Base-by-base conservation (phyloP, 208 protist species). In the Leptomonas pyrrhocoris region DNA sequence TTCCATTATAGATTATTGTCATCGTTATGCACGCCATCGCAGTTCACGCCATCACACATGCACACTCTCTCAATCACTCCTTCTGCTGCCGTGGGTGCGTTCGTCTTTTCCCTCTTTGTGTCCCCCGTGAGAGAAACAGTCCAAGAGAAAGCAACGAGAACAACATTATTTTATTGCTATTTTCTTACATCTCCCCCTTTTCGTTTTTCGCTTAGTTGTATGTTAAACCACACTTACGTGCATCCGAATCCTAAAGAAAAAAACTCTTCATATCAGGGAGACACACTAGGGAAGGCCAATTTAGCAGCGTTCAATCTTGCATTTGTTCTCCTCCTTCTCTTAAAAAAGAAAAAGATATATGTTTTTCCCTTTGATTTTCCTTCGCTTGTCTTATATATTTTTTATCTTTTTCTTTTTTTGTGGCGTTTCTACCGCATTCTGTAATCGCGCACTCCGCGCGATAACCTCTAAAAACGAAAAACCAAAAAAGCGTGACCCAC, bases 321-420 rank as follows among this genome's bases (percentile, higher is more conserved):
- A 43, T 43, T 61, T 63, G 50, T 48, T n/a, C 60, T 74, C 36
- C 28, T 56, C 60, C 21, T 57, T 54, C 53, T n/a, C n/a, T n/a
- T n/a, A n/a, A n/a, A n/a, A n/a, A n/a, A n/a, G n/a, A n/a, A 69
- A 48, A 65, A 48, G 57, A 55, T n/a, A 60, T 43, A 46, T 67
- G 27, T 64, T 54, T 48, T 43, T 13, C 54, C 53, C 68, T 55
- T 48, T 31, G 34, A 40, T 71, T 34, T 66, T 46, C 23, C 60
- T 77, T 64, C 59, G 28, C 21, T 64, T 48, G 9, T 67, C 54
- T 25, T 74, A 34, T 54, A 34, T 68, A 21, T 54, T 65, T 53
- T 63, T 38, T 21, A 12, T 23, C 38, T 43, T 65, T 71, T 71
- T 50, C 27, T 71, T 53, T 70, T 65, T 60, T 65, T 63, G 30